Evolutionary conservation across 176 grass and related monocot genomes (phyloP).

Genomic region (Dactylis glomerata): DNA sequence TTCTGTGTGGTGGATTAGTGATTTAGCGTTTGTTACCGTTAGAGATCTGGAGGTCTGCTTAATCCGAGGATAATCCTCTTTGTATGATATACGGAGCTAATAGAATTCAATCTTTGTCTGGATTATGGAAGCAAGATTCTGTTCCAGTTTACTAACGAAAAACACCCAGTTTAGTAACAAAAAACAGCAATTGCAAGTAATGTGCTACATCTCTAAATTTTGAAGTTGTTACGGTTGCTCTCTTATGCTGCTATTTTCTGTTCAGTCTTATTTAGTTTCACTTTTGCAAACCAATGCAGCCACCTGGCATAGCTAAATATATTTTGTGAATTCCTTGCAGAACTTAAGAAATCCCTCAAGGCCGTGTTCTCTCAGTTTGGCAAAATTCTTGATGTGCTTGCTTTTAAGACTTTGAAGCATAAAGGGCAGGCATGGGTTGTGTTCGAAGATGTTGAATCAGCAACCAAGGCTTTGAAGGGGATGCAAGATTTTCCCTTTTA

Average conservation of each 20-base stretch:
- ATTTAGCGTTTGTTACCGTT: not conserved
- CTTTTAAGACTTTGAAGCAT: slow-evolving; percentile 96
- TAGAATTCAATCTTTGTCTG: not conserved
- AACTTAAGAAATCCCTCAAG: slow-evolving; percentile 87
- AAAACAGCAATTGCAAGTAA: not conserved
- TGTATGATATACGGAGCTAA: not conserved
- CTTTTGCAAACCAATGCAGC: not conserved
- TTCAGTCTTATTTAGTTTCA: not conserved
- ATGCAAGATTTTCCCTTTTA: slow-evolving; percentile 97
- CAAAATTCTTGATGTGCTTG: slow-evolving; percentile 92
- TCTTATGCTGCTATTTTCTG: not conserved
- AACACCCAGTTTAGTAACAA: not conserved
- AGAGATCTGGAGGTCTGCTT: not conserved
- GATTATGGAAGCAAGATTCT: not conserved
- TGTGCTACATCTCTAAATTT: not conserved
- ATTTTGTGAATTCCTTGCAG: slow-evolving; percentile 40
- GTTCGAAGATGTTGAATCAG: slow-evolving; percentile 88
- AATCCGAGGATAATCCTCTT: not conserved
- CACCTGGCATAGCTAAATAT: not conserved
- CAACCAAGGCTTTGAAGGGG: slow-evolving; percentile 81
- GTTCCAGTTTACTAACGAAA: not conserved
- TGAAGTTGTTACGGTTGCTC: not conserved
- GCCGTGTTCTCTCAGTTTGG: slow-evolving; percentile 97
- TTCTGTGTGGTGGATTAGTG: not conserved
- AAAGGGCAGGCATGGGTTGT: slow-evolving; percentile 98